Conservation (phyloP, 208 protist genomes). For the Porcisia hertigi region DNA sequence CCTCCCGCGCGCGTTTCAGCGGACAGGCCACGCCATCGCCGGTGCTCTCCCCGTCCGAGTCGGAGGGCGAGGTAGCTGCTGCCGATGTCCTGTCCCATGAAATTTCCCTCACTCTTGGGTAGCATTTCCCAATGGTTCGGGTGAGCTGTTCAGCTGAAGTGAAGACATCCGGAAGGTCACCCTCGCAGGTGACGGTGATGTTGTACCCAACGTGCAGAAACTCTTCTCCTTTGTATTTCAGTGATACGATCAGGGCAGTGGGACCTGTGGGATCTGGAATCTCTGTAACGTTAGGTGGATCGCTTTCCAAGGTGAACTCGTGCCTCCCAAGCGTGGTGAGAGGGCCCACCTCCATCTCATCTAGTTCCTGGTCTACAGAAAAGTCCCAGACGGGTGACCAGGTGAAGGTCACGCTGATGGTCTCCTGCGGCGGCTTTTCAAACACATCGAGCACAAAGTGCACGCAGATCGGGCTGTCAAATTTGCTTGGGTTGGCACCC, state of each 20-base stretch:
- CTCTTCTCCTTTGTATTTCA: slow-evolving; percentile 64
- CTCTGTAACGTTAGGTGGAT: slow-evolving; percentile 61
- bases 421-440: slow-evolving; percentile 43
- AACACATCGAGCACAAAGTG: slow-evolving; percentile 69
- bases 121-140: slow-evolving; percentile 58
- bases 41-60: neutral
- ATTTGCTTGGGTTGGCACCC: slow-evolving; percentile 46
- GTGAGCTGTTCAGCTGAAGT: slow-evolving; percentile 46
- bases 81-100: slow-evolving; percentile 27
- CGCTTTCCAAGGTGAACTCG: slow-evolving; percentile 67
- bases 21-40: neutral
- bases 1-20: neutral
- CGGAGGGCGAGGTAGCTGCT: neutral
- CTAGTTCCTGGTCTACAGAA: slow-evolving; percentile 74
- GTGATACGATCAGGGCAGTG: slow-evolving; percentile 70
- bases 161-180: slow-evolving; percentile 78
- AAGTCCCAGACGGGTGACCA: slow-evolving; percentile 89
- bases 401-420: slow-evolving; percentile 74
- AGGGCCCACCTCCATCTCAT: slow-evolving; percentile 82
- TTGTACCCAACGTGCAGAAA: slow-evolving; percentile 86
- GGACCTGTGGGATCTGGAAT: slow-evolving; percentile 84
- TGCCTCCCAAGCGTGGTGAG: slow-evolving; percentile 60
- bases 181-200: slow-evolving; percentile 56
- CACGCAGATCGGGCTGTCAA: slow-evolving; percentile 55
- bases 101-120: slow-evolving; percentile 40